Base-by-base conservation (phyloP, 2,329 filamentous ascomycete species). In the Ceratocystis colombiana region DNA sequence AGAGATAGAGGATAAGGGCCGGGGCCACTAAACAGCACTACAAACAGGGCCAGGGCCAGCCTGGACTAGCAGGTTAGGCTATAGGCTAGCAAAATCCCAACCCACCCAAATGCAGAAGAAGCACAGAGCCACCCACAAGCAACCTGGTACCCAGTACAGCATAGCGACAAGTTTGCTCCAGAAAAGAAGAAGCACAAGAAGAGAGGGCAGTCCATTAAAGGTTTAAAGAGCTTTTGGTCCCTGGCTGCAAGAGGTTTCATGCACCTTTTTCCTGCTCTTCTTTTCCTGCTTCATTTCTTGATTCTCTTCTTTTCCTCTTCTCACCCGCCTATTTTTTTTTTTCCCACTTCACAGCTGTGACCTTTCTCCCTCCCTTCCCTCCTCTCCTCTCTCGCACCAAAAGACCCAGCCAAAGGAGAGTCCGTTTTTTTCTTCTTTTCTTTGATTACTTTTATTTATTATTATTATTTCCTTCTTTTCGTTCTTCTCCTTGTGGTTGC, bases 401-500 rank as follows among this genome's bases (percentile, higher is more conserved):
- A 41, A 48, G 64, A 48, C 46, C 63, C 10, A 53, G 48, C 15
- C 48, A 48, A 53, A 53, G 48, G 48, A 53, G 48, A 53, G 20
- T 53, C 2, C 25, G 22, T 28, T 53, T 53, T 28, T 53, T 28
- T 53, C 8, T 45, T 22, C 7, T 20, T 45, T 62, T 62, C 37
- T 17, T 6, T 20, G 15, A 22, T 17, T 10, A 6, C 17, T 61
- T 61, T 44, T 30, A 12, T 66, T 66, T 62, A 50, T 66, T 65
- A 53, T 67, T 55, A 45, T 67, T 61, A 46, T 61, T 45, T 67
- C 50, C 65, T 59, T 59, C 37, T 65, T 62, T 62, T 45, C 33
- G 20, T 46, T 55, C 41, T 69, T 70, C 70, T 70, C 70, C 66
- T 65, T 66, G 68, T 67, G 67, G 66, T 65, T 45, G 25, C 15